Conservation (phyloP, 768 basidiomycete species). For the Neoboletus brunneissimus region DNA sequence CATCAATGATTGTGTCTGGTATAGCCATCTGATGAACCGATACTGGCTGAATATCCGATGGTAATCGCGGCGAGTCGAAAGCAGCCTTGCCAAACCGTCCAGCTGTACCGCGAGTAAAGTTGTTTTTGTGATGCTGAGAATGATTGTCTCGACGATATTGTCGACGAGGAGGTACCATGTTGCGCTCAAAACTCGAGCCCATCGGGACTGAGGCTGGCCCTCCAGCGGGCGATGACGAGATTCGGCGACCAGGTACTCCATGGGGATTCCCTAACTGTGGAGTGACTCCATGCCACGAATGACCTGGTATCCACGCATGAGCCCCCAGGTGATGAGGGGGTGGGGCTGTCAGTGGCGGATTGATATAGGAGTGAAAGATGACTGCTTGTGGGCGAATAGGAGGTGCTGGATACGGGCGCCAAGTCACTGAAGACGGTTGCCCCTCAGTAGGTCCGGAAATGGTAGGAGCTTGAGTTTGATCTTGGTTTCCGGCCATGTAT, state of each 20-base stretch:
- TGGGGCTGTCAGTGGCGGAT: conserved; percentile 19
- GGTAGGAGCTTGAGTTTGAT: conserved; percentile 17
- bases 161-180: conserved; percentile 26
- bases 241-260: conserved; percentile 13
- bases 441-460: conserved; percentile 26
- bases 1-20: conserved; percentile 13
- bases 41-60: conserved; percentile 14
- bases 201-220: conserved; percentile 13
- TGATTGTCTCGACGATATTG: conserved; percentile 33
- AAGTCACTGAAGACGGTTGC: conserved; percentile 31
- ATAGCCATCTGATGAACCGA: conserved; percentile 6
- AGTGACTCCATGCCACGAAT: conserved; percentile 23
- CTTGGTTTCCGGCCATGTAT: conserved; percentile 54
- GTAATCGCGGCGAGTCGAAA: conserved; percentile 17
- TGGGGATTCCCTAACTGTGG: conserved; percentile 17
- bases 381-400: conserved; percentile 33
- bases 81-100: conserved; percentile 20
- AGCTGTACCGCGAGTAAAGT: conserved; percentile 15
- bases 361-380: conserved; percentile 30
- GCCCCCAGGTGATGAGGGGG: conserved; percentile 18
- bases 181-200: conserved; percentile 23
- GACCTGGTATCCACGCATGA: conserved; percentile 28
- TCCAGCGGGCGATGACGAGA: conserved; percentile 13
- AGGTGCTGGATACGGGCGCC: conserved; percentile 35
- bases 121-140: conserved; percentile 28